phyloP scores from a whole-genome alignment of 805 yeast genomes.

The Clavispora carvajalis region DNA sequence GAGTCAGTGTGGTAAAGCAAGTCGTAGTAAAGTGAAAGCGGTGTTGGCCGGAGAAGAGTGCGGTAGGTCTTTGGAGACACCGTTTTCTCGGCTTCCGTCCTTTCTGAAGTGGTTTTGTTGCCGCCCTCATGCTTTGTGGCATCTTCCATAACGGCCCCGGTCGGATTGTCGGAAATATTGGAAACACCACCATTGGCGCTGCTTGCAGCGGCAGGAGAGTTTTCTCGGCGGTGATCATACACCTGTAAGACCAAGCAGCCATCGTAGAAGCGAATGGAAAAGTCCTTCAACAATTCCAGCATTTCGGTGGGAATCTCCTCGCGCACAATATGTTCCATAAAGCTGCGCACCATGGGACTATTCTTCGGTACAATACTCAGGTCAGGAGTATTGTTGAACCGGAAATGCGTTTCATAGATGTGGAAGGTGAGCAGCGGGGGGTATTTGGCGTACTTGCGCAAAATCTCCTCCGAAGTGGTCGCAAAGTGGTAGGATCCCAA shows the following conservation, averaged over 20 bases:
- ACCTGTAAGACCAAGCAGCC: conserved; percentile 85
- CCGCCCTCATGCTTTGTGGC: no score
- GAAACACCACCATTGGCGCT: not conserved
- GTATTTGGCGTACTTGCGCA: conserved; percentile 69
- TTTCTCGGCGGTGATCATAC: conserved; percentile 64
- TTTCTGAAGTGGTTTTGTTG: not conserved
- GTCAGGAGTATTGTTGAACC: conserved; percentile 84
- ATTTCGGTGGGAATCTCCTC: conserved; percentile 87
- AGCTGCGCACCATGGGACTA: conserved; percentile 73
- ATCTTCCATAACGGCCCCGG: no score
- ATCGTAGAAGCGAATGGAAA: conserved; percentile 78
- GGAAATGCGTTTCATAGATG: conserved; percentile 84
- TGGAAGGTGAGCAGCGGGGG: conserved; percentile 86
- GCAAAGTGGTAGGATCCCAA: conserved; percentile 48
- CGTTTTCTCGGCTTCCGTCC: not conserved
- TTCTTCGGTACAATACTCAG: conserved; percentile 72
- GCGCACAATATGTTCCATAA: conserved; percentile 69
- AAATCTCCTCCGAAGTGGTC: conserved; percentile 65
- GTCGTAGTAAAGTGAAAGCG: conserved; percentile 77
- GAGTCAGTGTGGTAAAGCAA: conserved; percentile 77
- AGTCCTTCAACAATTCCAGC: conserved; percentile 83
- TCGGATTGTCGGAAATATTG: no score
- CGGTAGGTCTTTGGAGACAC: conserved; percentile 64
- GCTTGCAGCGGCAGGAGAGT: not conserved
- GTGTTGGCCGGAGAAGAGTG: conserved; percentile 76